Percentiles rank a stretch among this genome's conserved stretches.
These are phyloP conservation scores for Phallus indusiatus DNA, from an alignment of 768 basidiomycete species.

Conservation along the genomic window DNA sequence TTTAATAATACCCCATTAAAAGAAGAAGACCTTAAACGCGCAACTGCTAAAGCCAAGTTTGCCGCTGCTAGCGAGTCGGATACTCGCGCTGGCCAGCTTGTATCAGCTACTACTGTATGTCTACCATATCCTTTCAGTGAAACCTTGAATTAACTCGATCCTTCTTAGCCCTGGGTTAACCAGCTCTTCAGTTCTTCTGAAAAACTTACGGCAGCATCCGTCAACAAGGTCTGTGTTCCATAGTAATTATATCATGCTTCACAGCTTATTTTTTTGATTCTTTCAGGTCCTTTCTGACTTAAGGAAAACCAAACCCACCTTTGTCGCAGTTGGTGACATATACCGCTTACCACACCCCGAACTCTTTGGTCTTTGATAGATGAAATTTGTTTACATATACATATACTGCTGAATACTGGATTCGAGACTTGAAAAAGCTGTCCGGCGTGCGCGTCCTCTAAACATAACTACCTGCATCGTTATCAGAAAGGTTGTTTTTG, in stretches of 20 bases:
- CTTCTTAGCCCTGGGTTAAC: constrained; percentile 38
- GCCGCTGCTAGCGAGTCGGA: constrained; percentile 63
- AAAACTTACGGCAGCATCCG: constrained; percentile 42
- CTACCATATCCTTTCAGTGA: not conserved
- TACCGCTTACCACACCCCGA: constrained; percentile 72
- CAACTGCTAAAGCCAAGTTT: constrained; percentile 86
- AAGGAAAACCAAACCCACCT: constrained; percentile 72
- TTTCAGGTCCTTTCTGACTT: constrained; percentile 55
- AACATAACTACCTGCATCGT: too few species aligned
- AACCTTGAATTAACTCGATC: constrained; percentile 33
- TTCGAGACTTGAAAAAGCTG: too few species aligned
- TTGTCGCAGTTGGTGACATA: constrained; percentile 77
- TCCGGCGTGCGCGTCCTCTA: too few species aligned
- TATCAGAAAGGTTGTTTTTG: too few species aligned
- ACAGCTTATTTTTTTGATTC: not conserved
- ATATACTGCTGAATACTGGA: too few species aligned
- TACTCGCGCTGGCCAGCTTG: constrained; percentile 48
- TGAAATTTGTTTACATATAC: not conserved
- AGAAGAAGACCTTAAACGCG: constrained; percentile 66
- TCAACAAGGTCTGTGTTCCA: constrained; percentile 54
- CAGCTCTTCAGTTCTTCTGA: not conserved
- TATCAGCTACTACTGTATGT: constrained; percentile 57
- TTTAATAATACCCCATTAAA: constrained; percentile 35
- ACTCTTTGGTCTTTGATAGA: constrained; percentile 62
- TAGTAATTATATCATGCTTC: not conserved